These are phyloP conservation scores for Vigna unguiculata DNA, from an alignment of 306 rosid species.

Conservation along the genomic window DNA sequence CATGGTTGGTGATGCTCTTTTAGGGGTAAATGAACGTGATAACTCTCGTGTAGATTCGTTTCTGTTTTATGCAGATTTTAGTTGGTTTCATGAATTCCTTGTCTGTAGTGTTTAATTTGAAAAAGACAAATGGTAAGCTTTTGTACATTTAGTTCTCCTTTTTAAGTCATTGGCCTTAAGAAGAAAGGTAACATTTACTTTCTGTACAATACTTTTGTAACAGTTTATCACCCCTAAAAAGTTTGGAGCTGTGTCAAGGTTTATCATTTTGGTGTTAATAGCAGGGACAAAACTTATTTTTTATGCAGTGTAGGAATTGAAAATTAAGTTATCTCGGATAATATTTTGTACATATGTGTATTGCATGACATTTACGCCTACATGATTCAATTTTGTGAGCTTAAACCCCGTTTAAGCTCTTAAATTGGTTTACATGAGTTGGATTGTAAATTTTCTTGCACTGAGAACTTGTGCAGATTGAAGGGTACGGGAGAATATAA, in stretches of 20 bases:
- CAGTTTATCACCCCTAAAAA: no score
- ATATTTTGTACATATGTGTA: not conserved
- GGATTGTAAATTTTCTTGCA: not conserved
- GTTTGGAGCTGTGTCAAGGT: not conserved
- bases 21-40: not conserved
- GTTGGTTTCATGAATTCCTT: not conserved
- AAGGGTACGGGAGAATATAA: constrained; percentile 83
- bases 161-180: no score
- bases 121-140: no score
- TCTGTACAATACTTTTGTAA: no score
- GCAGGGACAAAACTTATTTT: not conserved
- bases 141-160: no score
- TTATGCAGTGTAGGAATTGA: no score
- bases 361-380: not conserved
- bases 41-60: not conserved
- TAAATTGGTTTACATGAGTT: constrained; percentile 12
- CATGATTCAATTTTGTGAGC: not conserved
- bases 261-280: not conserved
- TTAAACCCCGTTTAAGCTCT: not conserved
- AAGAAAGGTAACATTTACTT: no score
- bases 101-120: not conserved
- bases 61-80: not conserved
- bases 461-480: constrained; percentile 55
- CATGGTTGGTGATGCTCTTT: not conserved
- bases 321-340: not conserved